phyloP scores from a whole-genome alignment of 2,329 filamentous ascomycete genomes.

The Paraconiothyrium sp. region DNA sequence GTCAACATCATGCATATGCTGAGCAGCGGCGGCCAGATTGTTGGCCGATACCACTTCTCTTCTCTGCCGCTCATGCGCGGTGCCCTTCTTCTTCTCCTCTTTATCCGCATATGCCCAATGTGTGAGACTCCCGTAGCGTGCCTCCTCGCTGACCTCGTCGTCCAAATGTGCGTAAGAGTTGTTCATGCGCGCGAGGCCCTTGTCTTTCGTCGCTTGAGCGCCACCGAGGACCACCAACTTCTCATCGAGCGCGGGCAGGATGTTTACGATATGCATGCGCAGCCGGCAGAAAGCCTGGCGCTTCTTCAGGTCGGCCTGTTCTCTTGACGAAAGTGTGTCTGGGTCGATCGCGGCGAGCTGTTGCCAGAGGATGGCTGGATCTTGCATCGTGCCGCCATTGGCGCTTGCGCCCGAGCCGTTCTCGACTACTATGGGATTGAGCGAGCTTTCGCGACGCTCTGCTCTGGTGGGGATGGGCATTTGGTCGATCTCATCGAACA shows the following conservation, averaged over 20 bases:
- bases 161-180: conserved; percentile 88
- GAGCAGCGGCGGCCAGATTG: conserved; percentile 73
- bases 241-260: conserved; percentile 92
- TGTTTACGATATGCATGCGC: conserved; percentile 79
- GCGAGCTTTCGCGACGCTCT: conserved; percentile 35
- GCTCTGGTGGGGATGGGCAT: conserved; percentile 55
- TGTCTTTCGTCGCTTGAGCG: conserved; percentile 87
- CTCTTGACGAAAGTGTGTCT: conserved; percentile 40
- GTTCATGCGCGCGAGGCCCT: conserved; percentile 84
- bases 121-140: conserved; percentile 86
- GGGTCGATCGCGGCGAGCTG: conserved; percentile 40
- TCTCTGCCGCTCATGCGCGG: conserved; percentile 76
- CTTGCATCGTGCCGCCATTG: conserved; percentile 41
- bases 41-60: conserved; percentile 82
- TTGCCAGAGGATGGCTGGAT: conserved; percentile 30
- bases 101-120: conserved; percentile 97
- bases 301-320: conserved; percentile 67
- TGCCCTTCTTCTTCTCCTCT: conserved; percentile 64
- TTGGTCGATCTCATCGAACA: conserved; percentile 71
- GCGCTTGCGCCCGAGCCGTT: conserved; percentile 53
- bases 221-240: conserved; percentile 97
- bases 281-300: conserved; percentile 81
- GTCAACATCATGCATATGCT: conserved; percentile 81
- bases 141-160: conserved; percentile 90
- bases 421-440: conserved; percentile 46